These are phyloP conservation scores for Aspergillus nomiae DNA, from an alignment of 2,329 filamentous ascomycete species.

Conservation along the genomic window DNA sequence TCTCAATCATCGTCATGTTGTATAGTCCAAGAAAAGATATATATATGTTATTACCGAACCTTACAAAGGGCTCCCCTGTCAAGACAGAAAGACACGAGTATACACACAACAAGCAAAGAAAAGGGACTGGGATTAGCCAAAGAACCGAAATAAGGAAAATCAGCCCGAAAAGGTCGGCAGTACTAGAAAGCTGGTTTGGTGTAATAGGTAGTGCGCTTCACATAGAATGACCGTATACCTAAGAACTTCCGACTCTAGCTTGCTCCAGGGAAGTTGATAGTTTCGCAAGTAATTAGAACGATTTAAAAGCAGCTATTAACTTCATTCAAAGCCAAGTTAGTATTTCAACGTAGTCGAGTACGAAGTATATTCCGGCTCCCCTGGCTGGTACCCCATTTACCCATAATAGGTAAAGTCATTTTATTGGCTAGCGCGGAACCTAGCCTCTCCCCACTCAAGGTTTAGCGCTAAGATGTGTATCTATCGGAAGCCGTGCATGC, in stretches of 20 bases:
- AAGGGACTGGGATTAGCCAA: not conserved
- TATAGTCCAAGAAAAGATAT: not conserved
- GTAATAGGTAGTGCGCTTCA: not conserved
- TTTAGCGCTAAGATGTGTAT: not conserved
- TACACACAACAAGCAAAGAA: not conserved
- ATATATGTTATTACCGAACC: not conserved
- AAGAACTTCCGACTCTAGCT: not conserved
- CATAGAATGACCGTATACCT: not conserved
- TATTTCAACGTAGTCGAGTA: not conserved
- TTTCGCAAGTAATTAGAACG: not conserved
- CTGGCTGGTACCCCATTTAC: not conserved
- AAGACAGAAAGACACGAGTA: not conserved
- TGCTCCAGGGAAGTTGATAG: not conserved
- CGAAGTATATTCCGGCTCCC: not conserved
- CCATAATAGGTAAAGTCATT: not conserved
- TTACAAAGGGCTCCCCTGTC: too few species aligned
- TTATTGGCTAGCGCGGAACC: not conserved
- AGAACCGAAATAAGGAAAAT: not conserved
- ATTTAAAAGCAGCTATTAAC: not conserved
- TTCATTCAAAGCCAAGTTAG: not conserved
- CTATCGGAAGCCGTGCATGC: conserved; percentile 2
- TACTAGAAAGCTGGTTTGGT: not conserved
- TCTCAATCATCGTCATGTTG: not conserved
- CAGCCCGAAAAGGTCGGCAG: not conserved
- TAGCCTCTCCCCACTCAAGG: not conserved